Conservation (phyloP, 345 rosid genomes). For the Euphorbia tirucalli region DNA sequence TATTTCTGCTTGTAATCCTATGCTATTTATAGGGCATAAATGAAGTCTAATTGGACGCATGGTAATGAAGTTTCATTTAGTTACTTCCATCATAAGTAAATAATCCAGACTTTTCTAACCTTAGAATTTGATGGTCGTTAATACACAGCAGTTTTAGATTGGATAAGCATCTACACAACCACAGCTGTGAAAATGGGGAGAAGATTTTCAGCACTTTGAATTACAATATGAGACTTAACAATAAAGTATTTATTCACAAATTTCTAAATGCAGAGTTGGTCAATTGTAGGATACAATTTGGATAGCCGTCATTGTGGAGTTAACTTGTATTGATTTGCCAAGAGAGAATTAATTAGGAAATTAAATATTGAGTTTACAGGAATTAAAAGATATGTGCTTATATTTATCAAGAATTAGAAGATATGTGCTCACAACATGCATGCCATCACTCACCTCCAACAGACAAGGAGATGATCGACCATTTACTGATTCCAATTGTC, state of each 20-base stretch:
- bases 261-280: too few species aligned
- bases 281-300: too few species aligned
- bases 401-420: too few species aligned
- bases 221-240: not conserved
- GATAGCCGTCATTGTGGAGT: not conserved
- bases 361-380: not conserved
- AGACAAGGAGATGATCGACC: not conserved
- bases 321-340: too few species aligned
- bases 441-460: too few species aligned
- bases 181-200: not conserved
- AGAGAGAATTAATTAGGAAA: not conserved
- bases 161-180: too few species aligned
- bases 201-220: not conserved
- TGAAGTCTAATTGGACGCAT: not conserved
- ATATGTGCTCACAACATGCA: not conserved
- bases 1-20: not conserved
- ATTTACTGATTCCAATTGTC: constrained; percentile 1
- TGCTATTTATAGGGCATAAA: not conserved
- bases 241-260: too few species aligned
- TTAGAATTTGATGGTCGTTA: not conserved
- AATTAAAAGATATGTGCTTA: not conserved
- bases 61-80: not conserved
- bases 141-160: not conserved
- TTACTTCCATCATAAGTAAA: not conserved
- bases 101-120: not conserved